Evolutionary conservation across 2,329 filamentous ascomycete genomes (phyloP), one percentile per base, ranked within the genome.

Genomic region (Trichoderma sp.): DNA sequence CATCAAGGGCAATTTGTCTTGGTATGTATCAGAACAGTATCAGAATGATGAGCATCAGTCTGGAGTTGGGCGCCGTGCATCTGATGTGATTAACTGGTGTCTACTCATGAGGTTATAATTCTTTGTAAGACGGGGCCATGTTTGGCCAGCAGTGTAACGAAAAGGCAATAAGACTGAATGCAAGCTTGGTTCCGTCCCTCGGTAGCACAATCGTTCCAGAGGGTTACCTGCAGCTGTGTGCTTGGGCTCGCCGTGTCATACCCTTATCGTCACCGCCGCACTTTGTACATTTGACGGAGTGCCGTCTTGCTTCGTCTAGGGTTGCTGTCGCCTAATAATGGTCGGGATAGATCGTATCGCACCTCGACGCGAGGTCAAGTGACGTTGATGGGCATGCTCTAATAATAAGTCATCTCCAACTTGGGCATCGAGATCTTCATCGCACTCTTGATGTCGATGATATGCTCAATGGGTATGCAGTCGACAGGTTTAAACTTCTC

Each of bases 191-290:
- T 58, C 19, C 15, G 19, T 47, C 47, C 14, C 19, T 34, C 7
- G 17, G 55, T 58, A 24, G 34, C n/a, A 52, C 34, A 51, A 28
- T 43, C 21, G 30, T 28, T 28, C 15, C 10, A 48, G 30, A 44
- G 44, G 52, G 51, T 26, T 57, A 52, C 21, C 28, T 57, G 52
- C 61, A 63, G 56, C 44, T 48, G 34, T n/a, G 59, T 10, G 14
- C 7, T 30, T 41, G 26, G 7, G 34, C 26, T 41, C 30, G 19
- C 19, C n/a, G 17, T 24, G 19, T 34, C 21, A 30, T 63, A 24
- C 21, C 21, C 21, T 24, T 24, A 43, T 43, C 44, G 19, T 39
- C 34, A 39, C 34, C 12, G 47, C 47, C 48, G 48, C 55, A 59
- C 34, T 41, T 48, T 54, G 55, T 64, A 63, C 34, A 43, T 24